These are phyloP conservation scores for Volutella citrinella DNA, from an alignment of 2,329 filamentous ascomycete genomes.

Conservation along the genomic window DNA sequence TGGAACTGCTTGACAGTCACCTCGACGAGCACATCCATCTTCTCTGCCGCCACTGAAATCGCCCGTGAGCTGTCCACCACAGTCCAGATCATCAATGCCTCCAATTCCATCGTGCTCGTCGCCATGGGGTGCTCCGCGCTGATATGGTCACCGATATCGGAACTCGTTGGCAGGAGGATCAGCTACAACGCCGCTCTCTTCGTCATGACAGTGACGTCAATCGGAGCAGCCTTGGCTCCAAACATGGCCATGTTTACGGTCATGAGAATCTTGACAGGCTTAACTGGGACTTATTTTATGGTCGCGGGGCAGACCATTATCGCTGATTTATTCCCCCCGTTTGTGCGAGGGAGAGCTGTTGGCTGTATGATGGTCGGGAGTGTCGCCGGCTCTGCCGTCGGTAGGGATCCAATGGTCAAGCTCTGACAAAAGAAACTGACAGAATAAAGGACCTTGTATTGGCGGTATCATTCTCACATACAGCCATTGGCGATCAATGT, in stretches of 20 bases:
- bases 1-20: conserved; percentile 15
- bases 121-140: conserved; percentile 13
- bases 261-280: conserved; percentile 9
- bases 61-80: conserved; percentile 6
- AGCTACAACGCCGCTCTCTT: conserved; percentile 12
- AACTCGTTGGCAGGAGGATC: conserved; percentile 8
- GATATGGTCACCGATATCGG: conserved; percentile 12
- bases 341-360: conserved; percentile 12
- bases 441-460: conserved; percentile 8
- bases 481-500: conserved; percentile 12
- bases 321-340: conserved; percentile 12
- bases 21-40: conserved; percentile 11
- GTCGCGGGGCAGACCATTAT: conserved; percentile 16
- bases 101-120: conserved; percentile 12
- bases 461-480: conserved; percentile 13
- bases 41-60: conserved; percentile 14
- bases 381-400: conserved; percentile 12
- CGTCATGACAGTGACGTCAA: conserved; percentile 6
- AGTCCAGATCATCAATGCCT: conserved; percentile 10
- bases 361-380: conserved; percentile 11
- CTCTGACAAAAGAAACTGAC: not conserved
- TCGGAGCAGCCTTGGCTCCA: conserved; percentile 9
- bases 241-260: conserved; percentile 9
- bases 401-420: not conserved
- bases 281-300: conserved; percentile 14